Percentiles rank a stretch among this genome's conserved stretches.
Evolutionary conservation across 768 basidiomycete species (phyloP).

Genomic region (Omphalotus guepiniiformis): DNA sequence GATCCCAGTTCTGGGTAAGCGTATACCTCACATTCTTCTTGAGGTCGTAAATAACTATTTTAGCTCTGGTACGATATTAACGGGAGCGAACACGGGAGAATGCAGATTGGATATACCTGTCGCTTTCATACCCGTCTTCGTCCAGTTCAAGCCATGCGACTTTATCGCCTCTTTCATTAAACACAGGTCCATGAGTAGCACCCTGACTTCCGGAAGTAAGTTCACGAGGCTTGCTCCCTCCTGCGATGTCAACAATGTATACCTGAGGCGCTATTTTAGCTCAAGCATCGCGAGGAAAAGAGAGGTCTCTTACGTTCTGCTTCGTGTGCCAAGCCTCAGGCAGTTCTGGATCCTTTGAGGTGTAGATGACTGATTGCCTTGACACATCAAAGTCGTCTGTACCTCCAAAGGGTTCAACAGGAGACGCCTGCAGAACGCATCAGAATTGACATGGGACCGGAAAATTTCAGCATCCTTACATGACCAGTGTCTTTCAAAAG

Average conservation of each 20-base stretch:
- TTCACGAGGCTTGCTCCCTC: conserved; percentile 48
- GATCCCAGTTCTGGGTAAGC: conserved; percentile 82
- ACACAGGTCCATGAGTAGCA: conserved; percentile 69
- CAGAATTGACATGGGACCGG: not conserved
- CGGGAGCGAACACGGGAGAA: not conserved
- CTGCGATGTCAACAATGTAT: conserved; percentile 61
- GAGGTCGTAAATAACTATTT: conserved; percentile 79
- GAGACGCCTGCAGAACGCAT: conserved; percentile 45
- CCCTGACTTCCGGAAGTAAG: conserved; percentile 85
- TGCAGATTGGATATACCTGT: conserved; percentile 43
- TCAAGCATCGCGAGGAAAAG: not conserved
- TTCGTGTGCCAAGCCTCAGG: conserved; percentile 76
- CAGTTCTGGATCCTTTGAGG: conserved; percentile 78
- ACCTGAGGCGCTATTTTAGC: too few relatives aligned
- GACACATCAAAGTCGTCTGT: conserved; percentile 79
- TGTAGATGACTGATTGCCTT: conserved; percentile 66
- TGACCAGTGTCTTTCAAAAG: conserved; percentile 65
- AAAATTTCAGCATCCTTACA: conserved; percentile 38
- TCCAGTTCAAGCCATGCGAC: conserved; percentile 87
- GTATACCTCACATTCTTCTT: conserved; percentile 61
- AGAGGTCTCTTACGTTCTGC: conserved; percentile 55
- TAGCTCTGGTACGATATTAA: conserved; percentile 41
- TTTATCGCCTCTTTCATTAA: conserved; percentile 63
- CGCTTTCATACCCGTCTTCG: conserved; percentile 86
- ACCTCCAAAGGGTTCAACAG: conserved; percentile 87